A percentile compares a stretch with the other conserved stretches of the same genome.
Evolutionary conservation across 805 yeast genomes (phyloP).

Genomic region (Saccharomycopsis sp.): DNA sequence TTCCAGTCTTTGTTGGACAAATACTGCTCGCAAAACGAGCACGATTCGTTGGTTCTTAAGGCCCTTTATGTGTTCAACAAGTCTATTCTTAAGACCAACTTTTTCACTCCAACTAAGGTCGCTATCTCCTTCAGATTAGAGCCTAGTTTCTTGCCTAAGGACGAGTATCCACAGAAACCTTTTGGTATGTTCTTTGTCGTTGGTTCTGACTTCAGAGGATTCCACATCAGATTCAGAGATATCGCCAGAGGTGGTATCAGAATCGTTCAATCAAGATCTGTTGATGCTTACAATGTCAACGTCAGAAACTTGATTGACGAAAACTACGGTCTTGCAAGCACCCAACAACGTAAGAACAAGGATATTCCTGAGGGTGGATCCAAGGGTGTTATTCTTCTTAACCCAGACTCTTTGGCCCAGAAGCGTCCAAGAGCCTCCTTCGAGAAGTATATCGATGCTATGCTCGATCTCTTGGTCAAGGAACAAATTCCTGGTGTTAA

Average conservation of each 20-base stretch:
- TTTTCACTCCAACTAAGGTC: slow-evolving; percentile 87
- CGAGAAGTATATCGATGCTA: slow-evolving; percentile 86
- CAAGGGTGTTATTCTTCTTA: slow-evolving; percentile 89
- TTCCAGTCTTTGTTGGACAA: slow-evolving; percentile 61
- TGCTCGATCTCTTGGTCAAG: slow-evolving; percentile 76
- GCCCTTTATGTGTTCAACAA: slow-evolving; percentile 82
- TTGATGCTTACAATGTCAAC: slow-evolving; percentile 79
- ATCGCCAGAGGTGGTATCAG: slow-evolving; percentile 98
- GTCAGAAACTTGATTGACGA: slow-evolving; percentile 90
- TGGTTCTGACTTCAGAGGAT: slow-evolving; percentile 95
- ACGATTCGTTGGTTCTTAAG: slow-evolving; percentile 68
- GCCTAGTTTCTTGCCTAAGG: slow-evolving; percentile 74
- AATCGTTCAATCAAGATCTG: slow-evolving; percentile 80
- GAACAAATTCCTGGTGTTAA: slow-evolving; percentile 68
- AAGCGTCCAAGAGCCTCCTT: slow-evolving; percentile 78
- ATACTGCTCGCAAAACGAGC: slow-evolving; percentile 69
- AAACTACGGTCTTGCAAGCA: slow-evolving; percentile 89
- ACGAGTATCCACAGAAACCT: slow-evolving; percentile 89
- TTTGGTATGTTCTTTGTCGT: slow-evolving; percentile 93
- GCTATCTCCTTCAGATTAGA: slow-evolving; percentile 90
- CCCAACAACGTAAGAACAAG: slow-evolving; percentile 95
- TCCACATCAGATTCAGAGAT: slow-evolving; percentile 94
- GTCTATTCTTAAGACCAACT: slow-evolving; percentile 86
- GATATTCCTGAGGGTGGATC: slow-evolving; percentile 99
- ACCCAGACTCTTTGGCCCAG: slow-evolving; percentile 63